Evolutionary conservation across 768 basidiomycete species (phyloP), one percentile per base, ranked within the genome.

Genomic region (Gloeophyllum trabeum): DNA sequence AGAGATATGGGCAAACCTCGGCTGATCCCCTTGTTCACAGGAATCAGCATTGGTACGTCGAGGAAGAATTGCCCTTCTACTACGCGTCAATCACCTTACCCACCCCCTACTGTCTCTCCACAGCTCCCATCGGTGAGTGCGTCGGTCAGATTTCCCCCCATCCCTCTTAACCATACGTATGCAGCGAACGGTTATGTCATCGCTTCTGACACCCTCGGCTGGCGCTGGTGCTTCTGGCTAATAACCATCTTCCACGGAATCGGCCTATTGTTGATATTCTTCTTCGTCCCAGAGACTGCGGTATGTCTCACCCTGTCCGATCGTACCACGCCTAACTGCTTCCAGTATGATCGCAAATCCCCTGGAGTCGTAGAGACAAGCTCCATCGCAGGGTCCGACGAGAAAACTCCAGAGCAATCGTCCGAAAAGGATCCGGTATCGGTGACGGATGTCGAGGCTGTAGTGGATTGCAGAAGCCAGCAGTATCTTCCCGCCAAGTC

Each of bases 151-250:
- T 32, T 32, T 32, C 10, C 28, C 28, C 16, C 16, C 16, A 32
- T 32, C 16, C 16, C 10, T 32, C 10, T 16, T 32, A 16, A 16
- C 28, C 28, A 16, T 32, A 32, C 28, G 10, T 32, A 16, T 32
- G 10, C 28, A 32, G 28, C 16, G 10, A 32, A 32, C 28, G 28
- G 28, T 10, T 32, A 32, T 16, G 28, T 32, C 16, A 32, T 32
- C 28, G 28, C 10, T 10, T 32, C 28, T 32, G 16, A 32, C 28
- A 32, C 28, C 16, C 28, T 32, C 28, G 28, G 28, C 28, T 32
- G 28, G 28, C 28, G 44, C 2, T 44, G 45, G 49, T 40, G 39
- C 38, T 51, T 51, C 47, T 51, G 49, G 49, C 24, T 51, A 18
- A 39, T 51, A 23, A 20, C 26, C 16, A 48, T 48, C 22, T 24